Evolutionary conservation across 129 eudicot genomes (phyloP), one percentile per base, ranked within the genome.

Genomic region (Pseudognaphalium luteoalbum): DNA sequence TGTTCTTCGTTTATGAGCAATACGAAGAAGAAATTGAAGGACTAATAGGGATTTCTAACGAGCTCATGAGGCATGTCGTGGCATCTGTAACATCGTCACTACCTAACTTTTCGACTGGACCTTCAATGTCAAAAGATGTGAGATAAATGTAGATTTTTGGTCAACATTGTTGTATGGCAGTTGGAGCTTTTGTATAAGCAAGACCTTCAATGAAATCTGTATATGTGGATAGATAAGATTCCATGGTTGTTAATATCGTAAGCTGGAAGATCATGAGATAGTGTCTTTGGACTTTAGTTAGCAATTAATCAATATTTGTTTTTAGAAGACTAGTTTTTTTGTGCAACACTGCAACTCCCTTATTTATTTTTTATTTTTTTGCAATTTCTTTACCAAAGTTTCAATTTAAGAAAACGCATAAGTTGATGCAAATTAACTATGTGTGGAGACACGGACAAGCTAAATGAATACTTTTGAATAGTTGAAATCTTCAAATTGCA

Each of bases 21-120:
- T 90, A 90, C 12, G 96, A 93, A 79, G 92, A 75, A 52, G 90
- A 90, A 75, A 82, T 93, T 67, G 92, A 93, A 58, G 87, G 86
- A 58, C 25, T 84, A 17, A 73, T 62, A 68, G 74, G 70, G 70
- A 62, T 83, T 50, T 58, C 21, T 41, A 47, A 30, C 17, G 84
- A 80, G 76, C 42, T 80, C 29, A 19, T 70, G 11, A 74, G 62
- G 28, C 78, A 65, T 7, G 28, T 4, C 8, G 17, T 80, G 70
- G 75, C 8, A 39, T 69, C 28, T 15, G 22, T 21, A 71, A 34
- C 21, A 63, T 72, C 78, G 56, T 47, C 35, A 6, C 32, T 68
- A 58, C 28, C 61, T 14, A 80, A 32, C 73, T 5, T 56, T 64
- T 67, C 80, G 2, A 56, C 39, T 30, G 52, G 63, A 66, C 47